These are phyloP conservation scores for Decorospora gaudefroyi DNA, from an alignment of 2,329 filamentous ascomycete genomes.

Conservation along the genomic window DNA sequence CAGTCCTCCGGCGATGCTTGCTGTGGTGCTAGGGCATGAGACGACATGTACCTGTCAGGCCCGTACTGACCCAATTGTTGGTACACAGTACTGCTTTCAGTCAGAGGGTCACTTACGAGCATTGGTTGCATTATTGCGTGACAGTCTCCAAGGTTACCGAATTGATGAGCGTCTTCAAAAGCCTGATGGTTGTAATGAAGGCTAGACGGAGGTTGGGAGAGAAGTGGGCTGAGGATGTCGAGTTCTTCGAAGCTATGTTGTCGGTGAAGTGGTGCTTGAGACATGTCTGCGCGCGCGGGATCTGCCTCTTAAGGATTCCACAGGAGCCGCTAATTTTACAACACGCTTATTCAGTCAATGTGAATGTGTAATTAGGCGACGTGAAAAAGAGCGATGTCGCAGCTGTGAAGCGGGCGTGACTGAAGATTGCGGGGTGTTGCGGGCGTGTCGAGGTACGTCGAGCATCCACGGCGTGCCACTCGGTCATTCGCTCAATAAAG, in stretches of 20 bases:
- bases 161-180: neutral
- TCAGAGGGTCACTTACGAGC: slow-evolving; percentile 16
- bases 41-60: slow-evolving; percentile 6
- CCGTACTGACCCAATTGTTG: slow-evolving; percentile 13
- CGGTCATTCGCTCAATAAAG: slow-evolving; percentile 27
- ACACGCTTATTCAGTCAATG: slow-evolving; percentile 9
- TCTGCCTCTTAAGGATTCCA: slow-evolving; percentile 12
- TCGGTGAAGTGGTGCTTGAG: slow-evolving; percentile 16
- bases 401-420: slow-evolving; percentile 25
- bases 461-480: slow-evolving; percentile 24
- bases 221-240: slow-evolving; percentile 3
- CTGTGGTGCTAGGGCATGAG: slow-evolving; percentile 14
- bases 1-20: slow-evolving; percentile 7
- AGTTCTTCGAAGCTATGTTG: slow-evolving; percentile 6
- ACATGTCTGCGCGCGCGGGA: slow-evolving; percentile 16
- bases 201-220: slow-evolving; percentile 8
- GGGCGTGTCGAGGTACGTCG: slow-evolving; percentile 17
- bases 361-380: slow-evolving; percentile 12
- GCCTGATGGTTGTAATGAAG: slow-evolving; percentile 4
- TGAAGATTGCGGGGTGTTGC: slow-evolving; percentile 16
- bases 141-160: neutral
- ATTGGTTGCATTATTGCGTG: slow-evolving; percentile 22
- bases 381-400: neutral
- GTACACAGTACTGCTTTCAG: neutral
- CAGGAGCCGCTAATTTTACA: slow-evolving; percentile 11